Percentiles rank a stretch among this genome's conserved stretches.
phyloP scores from a whole-genome alignment of 2,329 filamentous ascomycete species.

The Chalaropsis thielavioides region DNA sequence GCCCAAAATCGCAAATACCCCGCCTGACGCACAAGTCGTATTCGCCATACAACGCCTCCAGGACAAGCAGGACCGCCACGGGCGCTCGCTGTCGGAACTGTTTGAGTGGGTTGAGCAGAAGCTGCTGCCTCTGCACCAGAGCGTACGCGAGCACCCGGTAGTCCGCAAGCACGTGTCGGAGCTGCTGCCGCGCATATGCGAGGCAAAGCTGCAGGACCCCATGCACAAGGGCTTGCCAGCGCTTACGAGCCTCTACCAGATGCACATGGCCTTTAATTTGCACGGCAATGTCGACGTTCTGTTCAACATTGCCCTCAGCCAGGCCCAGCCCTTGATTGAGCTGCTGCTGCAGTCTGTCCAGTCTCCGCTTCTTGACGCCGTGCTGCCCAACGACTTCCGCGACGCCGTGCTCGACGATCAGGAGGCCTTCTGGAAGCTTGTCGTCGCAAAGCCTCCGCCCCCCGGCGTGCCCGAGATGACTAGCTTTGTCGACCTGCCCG shows the following conservation, averaged over 20 bases:
- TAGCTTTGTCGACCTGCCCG: conserved; percentile 1
- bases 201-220: conserved; percentile 6
- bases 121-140: not conserved
- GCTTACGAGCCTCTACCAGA: conserved; percentile 11
- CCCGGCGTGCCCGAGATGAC: conserved; percentile 2
- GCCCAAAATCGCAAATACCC: not conserved
- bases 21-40: not conserved
- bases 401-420: conserved; percentile 11
- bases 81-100: not conserved
- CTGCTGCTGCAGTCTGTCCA: not conserved
- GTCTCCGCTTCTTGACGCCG: not conserved
- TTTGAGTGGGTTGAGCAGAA: conserved; percentile 10
- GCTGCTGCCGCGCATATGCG: conserved; percentile 5
- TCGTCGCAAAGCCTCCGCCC: conserved; percentile 6
- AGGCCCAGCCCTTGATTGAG: not conserved
- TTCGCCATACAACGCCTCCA: not conserved
- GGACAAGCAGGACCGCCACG: not conserved
- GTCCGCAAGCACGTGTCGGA: not conserved
- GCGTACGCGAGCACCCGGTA: not conserved
- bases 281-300: not conserved
- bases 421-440: conserved; percentile 15
- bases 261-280: conserved; percentile 8
- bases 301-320: conserved; percentile 12
- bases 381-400: not conserved
- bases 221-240: conserved; percentile 2